These are phyloP conservation scores for Leishmania tropica DNA, from an alignment of 208 protist genomes.

Conservation along the genomic window DNA sequence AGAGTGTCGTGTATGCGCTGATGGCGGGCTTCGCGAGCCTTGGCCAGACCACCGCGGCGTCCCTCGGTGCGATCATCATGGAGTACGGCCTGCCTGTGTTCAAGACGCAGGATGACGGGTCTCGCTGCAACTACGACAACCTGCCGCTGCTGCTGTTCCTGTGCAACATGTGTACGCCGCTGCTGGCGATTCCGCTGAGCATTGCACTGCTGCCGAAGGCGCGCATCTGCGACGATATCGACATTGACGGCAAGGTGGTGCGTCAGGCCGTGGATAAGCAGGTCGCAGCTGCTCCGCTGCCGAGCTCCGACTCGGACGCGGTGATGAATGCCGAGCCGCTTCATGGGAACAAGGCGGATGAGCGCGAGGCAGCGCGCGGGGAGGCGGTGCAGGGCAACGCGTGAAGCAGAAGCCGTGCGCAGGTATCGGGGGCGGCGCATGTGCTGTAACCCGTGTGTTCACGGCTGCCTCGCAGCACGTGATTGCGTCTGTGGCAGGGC, in stretches of 20 bases:
- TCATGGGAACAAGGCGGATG: too few species aligned
- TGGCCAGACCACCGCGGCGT: constrained; percentile 39
- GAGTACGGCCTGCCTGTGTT: constrained; percentile 45
- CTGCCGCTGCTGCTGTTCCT: constrained; percentile 51
- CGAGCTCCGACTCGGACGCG: background rate
- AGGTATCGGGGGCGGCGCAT: background rate
- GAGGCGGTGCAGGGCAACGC: constrained; percentile 20
- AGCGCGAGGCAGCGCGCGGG: background rate
- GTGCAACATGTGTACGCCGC: constrained; percentile 45
- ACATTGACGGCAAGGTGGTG: constrained; percentile 41
- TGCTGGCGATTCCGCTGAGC: constrained; percentile 49
- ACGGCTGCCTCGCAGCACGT: background rate
- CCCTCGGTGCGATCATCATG: constrained; percentile 51
- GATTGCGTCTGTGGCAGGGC: background rate
- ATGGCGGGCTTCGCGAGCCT: constrained; percentile 76
- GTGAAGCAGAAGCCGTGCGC: too few species aligned
- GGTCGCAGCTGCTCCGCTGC: constrained; percentile 8
- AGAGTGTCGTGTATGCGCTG: constrained; percentile 76
- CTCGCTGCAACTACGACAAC: constrained; percentile 59
- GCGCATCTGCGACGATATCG: constrained; percentile 55
- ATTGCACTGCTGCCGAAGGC: constrained; percentile 55
- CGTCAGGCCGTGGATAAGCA: constrained; percentile 2
- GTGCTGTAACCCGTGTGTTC: background rate
- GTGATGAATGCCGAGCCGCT: background rate
- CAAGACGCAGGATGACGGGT: constrained; percentile 16